phyloP scores from a whole-genome alignment of 1,139 yeast species.

The Arxiozyma bovina region DNA sequence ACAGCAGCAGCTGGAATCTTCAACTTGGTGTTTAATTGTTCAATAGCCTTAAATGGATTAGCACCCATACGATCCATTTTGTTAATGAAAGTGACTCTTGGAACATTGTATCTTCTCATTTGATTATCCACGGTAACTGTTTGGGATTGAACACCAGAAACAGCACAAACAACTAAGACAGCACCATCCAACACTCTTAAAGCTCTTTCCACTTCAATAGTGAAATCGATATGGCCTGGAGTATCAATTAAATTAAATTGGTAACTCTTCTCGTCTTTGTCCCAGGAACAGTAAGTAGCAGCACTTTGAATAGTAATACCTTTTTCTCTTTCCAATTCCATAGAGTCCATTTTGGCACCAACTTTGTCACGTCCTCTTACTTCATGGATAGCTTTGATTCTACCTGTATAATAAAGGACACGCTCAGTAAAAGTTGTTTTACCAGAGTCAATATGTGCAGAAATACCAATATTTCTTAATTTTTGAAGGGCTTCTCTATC shows the following conservation, averaged over 20 bases:
- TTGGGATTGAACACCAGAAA: constrained; percentile 95
- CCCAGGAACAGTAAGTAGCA: constrained; percentile 97
- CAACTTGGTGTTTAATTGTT: constrained; percentile 77
- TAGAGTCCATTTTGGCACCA: constrained; percentile 98
- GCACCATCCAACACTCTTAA: constrained; percentile 96
- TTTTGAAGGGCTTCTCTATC: constrained; percentile 49
- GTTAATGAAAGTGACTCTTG: constrained; percentile 89
- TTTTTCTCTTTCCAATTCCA: constrained; percentile 95
- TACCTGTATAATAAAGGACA: constrained; percentile 89
- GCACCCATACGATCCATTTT: constrained; percentile 99
- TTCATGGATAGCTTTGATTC: constrained; percentile 96
- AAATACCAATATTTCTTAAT: constrained; percentile 91
- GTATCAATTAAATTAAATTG: constrained; percentile 95
- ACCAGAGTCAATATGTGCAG: constrained; percentile 97
- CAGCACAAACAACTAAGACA: constrained; percentile 95
- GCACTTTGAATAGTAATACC: constrained; percentile 98
- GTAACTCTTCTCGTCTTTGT: constrained; percentile 55
- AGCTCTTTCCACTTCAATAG: constrained; percentile 97
- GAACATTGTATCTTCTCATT: constrained; percentile 97
- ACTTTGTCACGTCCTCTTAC: constrained; percentile 96
- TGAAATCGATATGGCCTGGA: constrained; percentile 97
- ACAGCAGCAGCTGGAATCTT: constrained; percentile 95
- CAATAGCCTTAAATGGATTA: constrained; percentile 90
- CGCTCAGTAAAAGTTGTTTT: constrained; percentile 97
- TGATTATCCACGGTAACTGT: constrained; percentile 98